Percentiles rank a stretch among this genome's conserved stretches.
phyloP scores from a whole-genome alignment of 2,329 filamentous ascomycete genomes.

The Dactylella cylindrospora region DNA sequence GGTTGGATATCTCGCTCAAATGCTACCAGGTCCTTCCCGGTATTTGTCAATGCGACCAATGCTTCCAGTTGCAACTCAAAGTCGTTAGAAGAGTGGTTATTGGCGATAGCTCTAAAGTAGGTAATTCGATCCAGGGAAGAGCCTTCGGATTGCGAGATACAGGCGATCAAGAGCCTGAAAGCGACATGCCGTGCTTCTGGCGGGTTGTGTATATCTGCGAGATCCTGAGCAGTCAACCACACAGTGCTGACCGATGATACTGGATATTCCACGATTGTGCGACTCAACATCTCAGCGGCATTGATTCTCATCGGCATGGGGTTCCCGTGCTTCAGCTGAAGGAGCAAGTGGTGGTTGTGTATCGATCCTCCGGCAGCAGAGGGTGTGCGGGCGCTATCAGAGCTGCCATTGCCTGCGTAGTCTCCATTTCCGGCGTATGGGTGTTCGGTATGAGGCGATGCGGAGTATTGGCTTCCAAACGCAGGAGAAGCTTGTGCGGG shows the following conservation, averaged over 20 bases:
- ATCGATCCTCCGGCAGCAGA: slow-evolving; percentile 32
- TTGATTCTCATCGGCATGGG: slow-evolving; percentile 47
- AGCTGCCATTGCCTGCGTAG: slow-evolving; percentile 15
- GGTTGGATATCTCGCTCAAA: slow-evolving; percentile 69
- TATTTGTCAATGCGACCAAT: slow-evolving; percentile 63
- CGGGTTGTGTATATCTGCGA: slow-evolving; percentile 63
- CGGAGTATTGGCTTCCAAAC: slow-evolving; percentile 9
- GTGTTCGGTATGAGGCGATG: slow-evolving; percentile 17
- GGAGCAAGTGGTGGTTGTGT: slow-evolving; percentile 43
- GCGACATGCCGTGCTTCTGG: slow-evolving; percentile 61
- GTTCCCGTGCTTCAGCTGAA: slow-evolving; percentile 46
- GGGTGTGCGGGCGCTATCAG: slow-evolving; percentile 9
- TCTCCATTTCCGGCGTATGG: slow-evolving; percentile 16
- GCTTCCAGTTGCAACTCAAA: slow-evolving; percentile 68
- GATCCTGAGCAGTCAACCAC: slow-evolving; percentile 67
- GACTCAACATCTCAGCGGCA: slow-evolving; percentile 47
- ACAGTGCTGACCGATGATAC: slow-evolving; percentile 58
- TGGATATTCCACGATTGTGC: slow-evolving; percentile 47
- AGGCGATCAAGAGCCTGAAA: slow-evolving; percentile 67
- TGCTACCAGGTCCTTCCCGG: slow-evolving; percentile 64
- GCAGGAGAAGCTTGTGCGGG: slow-evolving; percentile 11
- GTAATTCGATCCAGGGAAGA: slow-evolving; percentile 68
- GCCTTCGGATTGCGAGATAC: slow-evolving; percentile 63
- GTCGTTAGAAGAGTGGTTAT: slow-evolving; percentile 62
- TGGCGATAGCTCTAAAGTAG: slow-evolving; percentile 65